These are phyloP conservation scores for Mycena rebaudengoi DNA, from an alignment of 768 basidiomycete species.

Conservation along the genomic window DNA sequence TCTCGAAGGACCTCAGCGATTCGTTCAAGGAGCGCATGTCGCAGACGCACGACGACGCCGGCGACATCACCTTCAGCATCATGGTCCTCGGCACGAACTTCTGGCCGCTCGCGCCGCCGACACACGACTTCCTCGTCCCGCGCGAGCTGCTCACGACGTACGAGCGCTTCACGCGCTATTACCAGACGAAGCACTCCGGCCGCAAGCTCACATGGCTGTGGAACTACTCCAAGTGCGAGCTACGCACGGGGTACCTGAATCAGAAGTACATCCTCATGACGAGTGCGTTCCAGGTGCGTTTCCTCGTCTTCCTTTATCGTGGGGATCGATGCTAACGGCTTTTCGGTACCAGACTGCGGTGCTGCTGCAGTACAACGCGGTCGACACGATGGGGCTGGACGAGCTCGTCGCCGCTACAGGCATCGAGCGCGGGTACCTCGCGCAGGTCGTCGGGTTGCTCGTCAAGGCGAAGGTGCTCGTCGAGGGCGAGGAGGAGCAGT, in stretches of 20 bases:
- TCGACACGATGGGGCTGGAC: conserved; percentile 68
- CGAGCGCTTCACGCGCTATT: conserved; percentile 91
- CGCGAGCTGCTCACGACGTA: conserved; percentile 87
- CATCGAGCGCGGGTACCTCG: conserved; percentile 19
- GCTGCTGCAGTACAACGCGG: conserved; percentile 90
- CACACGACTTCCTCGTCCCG: conserved; percentile 89
- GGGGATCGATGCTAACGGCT: too few relatives aligned
- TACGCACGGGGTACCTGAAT: conserved; percentile 90
- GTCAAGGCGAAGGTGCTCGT: conserved; percentile 91
- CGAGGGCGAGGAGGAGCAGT: conserved; percentile 88
- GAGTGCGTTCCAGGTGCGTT: too few relatives aligned
- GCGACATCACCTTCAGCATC: conserved; percentile 84
- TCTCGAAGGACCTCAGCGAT: conserved; percentile 95
- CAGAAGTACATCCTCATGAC: conserved; percentile 98
- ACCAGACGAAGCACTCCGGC: conserved; percentile 89
- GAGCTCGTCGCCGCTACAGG: conserved; percentile 27
- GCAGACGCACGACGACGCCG: conserved; percentile 84
- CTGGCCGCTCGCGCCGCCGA: conserved; percentile 90
- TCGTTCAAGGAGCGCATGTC: conserved; percentile 95
- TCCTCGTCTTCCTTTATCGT: too few relatives aligned
- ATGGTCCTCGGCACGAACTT: conserved; percentile 96
- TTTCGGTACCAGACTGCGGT: conserved; percentile 95
- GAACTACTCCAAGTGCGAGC: conserved; percentile 98
- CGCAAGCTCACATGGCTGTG: conserved; percentile 99
- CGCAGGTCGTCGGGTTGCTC: conserved; percentile 52